phyloP scores from a whole-genome alignment of 192 early-diverging fungal genomes.

The Umbelopsis sp. region DNA sequence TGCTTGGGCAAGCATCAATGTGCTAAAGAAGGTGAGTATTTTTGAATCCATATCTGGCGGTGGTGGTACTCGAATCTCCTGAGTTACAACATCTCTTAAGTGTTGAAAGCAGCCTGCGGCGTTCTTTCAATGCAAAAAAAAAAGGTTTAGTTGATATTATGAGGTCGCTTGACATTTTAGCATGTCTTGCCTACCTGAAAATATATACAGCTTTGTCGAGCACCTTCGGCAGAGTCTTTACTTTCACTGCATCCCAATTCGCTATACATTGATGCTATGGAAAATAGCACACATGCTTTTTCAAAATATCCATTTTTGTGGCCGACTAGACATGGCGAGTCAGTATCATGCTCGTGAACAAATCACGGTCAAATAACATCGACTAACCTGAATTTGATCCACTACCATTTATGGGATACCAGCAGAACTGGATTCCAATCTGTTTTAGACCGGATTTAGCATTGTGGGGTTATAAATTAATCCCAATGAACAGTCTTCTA shows the following conservation, averaged over 20 bases:
- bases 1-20: conserved; percentile 89
- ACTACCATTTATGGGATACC: conserved; percentile 64
- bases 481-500: not conserved
- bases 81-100: conserved; percentile 58
- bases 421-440: conserved; percentile 70
- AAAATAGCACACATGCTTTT: conserved; percentile 81
- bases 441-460: conserved; percentile 21
- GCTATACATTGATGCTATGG: conserved; percentile 83
- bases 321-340: conserved; percentile 38
- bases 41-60: conserved; percentile 66
- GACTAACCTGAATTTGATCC: conserved; percentile 55
- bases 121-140: conserved; percentile 44
- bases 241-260: conserved; percentile 73
- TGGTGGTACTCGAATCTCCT: conserved; percentile 63
- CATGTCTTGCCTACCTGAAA: conserved; percentile 65
- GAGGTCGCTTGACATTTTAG: not conserved
- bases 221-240: conserved; percentile 70
- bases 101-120: conserved; percentile 82
- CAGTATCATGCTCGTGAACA: not conserved
- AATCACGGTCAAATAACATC: not conserved
- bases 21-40: conserved; percentile 63
- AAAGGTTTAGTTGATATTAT: not conserved
- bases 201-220: conserved; percentile 72
- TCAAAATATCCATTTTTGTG: conserved; percentile 79
- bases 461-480: not conserved